Percentiles rank a stretch among this genome's conserved stretches.
Evolutionary conservation across 1,284 basidiomycete species (phyloP).

Genomic region (Ustilago esculenta): DNA sequence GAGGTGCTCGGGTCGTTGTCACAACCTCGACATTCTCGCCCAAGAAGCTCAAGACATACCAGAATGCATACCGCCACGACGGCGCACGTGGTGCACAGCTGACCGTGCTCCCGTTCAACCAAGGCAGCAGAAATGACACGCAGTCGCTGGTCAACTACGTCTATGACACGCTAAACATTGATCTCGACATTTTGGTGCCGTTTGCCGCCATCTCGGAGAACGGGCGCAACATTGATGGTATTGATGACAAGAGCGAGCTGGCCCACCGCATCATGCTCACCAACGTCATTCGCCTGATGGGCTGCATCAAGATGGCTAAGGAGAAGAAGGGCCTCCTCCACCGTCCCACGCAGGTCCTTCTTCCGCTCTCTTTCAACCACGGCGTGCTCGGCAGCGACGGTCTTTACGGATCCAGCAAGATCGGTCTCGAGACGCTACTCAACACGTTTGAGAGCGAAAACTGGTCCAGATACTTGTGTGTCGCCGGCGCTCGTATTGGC

Average conservation of each 20-base stretch:
- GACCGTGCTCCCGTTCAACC: constrained; percentile 98
- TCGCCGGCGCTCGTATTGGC: constrained; percentile 98
- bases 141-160: constrained; percentile 94
- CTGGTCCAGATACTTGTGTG: constrained; percentile 98
- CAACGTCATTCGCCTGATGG: constrained; percentile 92
- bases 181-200: constrained; percentile 96
- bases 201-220: constrained; percentile 99
- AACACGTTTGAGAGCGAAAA: constrained; percentile 92
- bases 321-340: constrained; percentile 94
- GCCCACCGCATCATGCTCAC: constrained; percentile 85
- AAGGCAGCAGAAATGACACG: constrained; percentile 95
- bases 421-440: constrained; percentile 96
- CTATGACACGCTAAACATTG: constrained; percentile 90
- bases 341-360: constrained; percentile 95
- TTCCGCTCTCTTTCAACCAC: constrained; percentile 96
- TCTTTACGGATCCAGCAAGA: constrained; percentile 97
- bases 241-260: constrained; percentile 96
- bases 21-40: constrained; percentile 91
- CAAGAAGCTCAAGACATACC: constrained; percentile 99
- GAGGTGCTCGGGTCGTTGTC: constrained; percentile 94
- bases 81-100: constrained; percentile 93
- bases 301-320: constrained; percentile 97
- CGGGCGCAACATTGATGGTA: constrained; percentile 93
- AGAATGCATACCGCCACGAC: constrained; percentile 93
- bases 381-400: constrained; percentile 98